Evolutionary conservation across 192 early-diverging fungal genomes (phyloP).

Genomic region (Umbelopsis vinacea): DNA sequence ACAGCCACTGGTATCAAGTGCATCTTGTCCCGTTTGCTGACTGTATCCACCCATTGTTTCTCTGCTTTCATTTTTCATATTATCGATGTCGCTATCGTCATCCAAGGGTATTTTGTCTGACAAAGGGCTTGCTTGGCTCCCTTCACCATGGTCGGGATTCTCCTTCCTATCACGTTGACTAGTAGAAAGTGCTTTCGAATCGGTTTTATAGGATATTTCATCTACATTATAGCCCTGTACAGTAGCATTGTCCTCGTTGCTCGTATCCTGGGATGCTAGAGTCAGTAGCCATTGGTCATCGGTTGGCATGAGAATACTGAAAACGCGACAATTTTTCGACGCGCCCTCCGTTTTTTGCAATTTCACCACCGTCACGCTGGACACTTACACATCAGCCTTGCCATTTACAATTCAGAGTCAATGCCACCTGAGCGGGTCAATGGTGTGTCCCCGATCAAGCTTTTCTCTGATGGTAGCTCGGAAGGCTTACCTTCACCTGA

Average conservation of each 20-base stretch:
- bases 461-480: constrained; percentile 11
- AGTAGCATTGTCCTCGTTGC: neutral
- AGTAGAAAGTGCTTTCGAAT: neutral
- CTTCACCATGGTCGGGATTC: neutral
- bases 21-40: neutral
- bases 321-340: constrained; percentile 3
- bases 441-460: neutral
- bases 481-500: constrained; percentile 6
- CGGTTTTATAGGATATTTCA: neutral
- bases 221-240: too few species aligned
- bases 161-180: too few species aligned
- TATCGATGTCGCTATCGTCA: too few species aligned
- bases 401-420: neutral
- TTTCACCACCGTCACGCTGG: neutral
- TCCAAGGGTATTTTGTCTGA: too few species aligned
- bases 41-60: neutral
- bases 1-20: constrained; percentile 1
- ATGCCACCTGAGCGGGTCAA: neutral
- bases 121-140: neutral
- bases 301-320: neutral
- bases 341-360: neutral
- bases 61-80: neutral
- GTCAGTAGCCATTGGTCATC: neutral
- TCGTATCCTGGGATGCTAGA: neutral
- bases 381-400: neutral